Base-by-base conservation (phyloP, 2,329 filamentous ascomycete species). In the Phaeosphaeriaceae sp. region DNA sequence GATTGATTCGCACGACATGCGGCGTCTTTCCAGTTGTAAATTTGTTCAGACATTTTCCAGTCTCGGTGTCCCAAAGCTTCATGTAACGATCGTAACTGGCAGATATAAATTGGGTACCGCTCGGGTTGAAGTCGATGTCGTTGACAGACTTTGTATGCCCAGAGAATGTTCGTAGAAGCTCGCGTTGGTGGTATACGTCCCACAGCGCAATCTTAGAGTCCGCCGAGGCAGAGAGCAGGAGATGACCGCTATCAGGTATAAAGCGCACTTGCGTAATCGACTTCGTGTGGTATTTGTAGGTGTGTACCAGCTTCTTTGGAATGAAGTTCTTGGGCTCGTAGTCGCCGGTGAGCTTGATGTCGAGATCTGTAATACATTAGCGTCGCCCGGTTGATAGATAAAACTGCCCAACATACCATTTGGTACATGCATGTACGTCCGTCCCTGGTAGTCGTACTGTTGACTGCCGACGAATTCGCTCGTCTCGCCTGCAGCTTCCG, bases 31-130 rank as follows among this genome's bases (percentile, higher is more conserved):
- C 94, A 0, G 92, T 96, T 19, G 90, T 92, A 82, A 96, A 99
- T 57, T 92, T 92, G 70, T 88, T 89, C 65, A 97, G 81, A 73
- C 94, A 98, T 68, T 89, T 85, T 47, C 95, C 95, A 21, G 92
- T 97, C 78, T 99, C 95, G 0, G 94, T 97, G 71, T 99, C 95
- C 95, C 95, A 99, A 27, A 99, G 85, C 80, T 98, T 97, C 82
- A 98, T 97, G 81, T 92, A 90, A 53, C 94, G 90, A 77, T 99
- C 95, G 77, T 96, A 99, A 17, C 92, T 95, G 1, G 91, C 91
- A 2, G 93, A 93, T 24, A 99, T 80, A 82, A 99, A 99, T 54
- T 91, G 91, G 11, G 87, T 91, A 52, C 95, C 95, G 31, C 88
- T 85, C 3, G 84, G 84, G 71, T 93, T 93, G 85, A 98, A 98